Percentiles rank a stretch among this genome's conserved stretches.
phyloP scores from a whole-genome alignment of 2,329 filamentous ascomycete species.

The Gliomastix tumulicola region DNA sequence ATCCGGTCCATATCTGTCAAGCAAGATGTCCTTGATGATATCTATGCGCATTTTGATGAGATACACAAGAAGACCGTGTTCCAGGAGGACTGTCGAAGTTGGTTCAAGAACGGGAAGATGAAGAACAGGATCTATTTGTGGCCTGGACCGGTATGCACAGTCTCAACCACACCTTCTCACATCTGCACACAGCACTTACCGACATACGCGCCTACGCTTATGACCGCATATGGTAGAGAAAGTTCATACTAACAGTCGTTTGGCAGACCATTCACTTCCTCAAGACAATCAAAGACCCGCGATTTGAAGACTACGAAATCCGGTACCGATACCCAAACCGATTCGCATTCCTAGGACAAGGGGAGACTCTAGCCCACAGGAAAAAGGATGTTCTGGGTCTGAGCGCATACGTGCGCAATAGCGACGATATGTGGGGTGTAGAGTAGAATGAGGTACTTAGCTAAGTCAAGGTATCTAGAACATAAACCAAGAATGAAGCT shows the following conservation, averaged over 20 bases:
- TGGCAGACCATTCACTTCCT: conserved; percentile 28
- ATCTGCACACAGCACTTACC: too few species aligned
- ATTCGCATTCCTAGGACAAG: conserved; percentile 30
- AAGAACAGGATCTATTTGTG: conserved; percentile 23
- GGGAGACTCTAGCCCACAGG: conserved; percentile 34
- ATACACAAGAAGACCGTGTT: conserved; percentile 24
- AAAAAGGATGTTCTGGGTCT: conserved; percentile 29
- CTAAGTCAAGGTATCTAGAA: too few species aligned
- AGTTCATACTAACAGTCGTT: too few species aligned
- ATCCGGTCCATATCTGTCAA: conserved; percentile 24
- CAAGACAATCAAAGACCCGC: conserved; percentile 24
- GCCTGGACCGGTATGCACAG: conserved; percentile 19
- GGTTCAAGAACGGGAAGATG: conserved; percentile 24
- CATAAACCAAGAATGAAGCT: too few species aligned
- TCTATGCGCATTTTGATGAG: conserved; percentile 21
- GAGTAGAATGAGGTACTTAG: conserved; percentile 24
- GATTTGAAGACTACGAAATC: conserved; percentile 22
- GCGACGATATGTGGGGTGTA: conserved; percentile 34
- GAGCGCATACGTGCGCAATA: conserved; percentile 33
- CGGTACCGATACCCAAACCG: conserved; percentile 24
- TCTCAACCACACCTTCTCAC: too few species aligned
- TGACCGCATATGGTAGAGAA: too few species aligned
- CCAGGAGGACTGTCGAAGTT: conserved; percentile 20
- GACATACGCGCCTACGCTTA: too few species aligned
- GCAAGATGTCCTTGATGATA: conserved; percentile 21